Conservation (phyloP, 306 rosid species). For the Acacia melanoxylon region DNA sequence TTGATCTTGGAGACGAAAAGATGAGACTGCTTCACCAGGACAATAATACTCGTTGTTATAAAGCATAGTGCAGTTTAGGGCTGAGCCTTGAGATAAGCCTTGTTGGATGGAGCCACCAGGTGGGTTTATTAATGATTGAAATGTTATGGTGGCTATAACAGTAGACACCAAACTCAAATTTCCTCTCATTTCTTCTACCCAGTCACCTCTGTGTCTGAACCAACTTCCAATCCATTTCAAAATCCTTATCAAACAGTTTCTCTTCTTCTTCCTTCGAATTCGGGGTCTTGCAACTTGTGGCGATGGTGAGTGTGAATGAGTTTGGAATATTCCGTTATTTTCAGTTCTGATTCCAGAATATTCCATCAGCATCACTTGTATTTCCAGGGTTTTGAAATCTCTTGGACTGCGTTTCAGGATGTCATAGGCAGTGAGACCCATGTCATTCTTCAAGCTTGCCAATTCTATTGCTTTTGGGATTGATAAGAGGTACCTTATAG, state of each 20-base stretch:
- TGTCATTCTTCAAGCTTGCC: neutral
- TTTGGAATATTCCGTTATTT: neutral
- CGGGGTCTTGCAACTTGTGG: neutral
- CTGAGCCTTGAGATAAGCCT: neutral
- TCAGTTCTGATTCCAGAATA: neutral
- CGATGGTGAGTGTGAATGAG: neutral
- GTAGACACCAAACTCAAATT: neutral
- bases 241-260: neutral
- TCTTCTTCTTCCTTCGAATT: neutral
- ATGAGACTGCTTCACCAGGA: neutral
- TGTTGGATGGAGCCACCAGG: neutral
- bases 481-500: conserved; percentile 4
- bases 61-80: neutral
- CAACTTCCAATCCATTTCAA: neutral
- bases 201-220: neutral
- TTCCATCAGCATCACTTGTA: neutral
- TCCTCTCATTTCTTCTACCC: neutral
- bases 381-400: conserved; percentile 7
- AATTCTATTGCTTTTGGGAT: neutral
- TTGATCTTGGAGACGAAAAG: neutral
- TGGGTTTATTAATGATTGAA: neutral
- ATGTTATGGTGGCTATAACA: neutral
- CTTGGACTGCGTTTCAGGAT: neutral
- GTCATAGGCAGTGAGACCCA: neutral
- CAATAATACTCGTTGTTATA: neutral